Evolutionary conservation across 371 early-diverging fungal species (phyloP).

Genomic region (Fennellomyces sp.): DNA sequence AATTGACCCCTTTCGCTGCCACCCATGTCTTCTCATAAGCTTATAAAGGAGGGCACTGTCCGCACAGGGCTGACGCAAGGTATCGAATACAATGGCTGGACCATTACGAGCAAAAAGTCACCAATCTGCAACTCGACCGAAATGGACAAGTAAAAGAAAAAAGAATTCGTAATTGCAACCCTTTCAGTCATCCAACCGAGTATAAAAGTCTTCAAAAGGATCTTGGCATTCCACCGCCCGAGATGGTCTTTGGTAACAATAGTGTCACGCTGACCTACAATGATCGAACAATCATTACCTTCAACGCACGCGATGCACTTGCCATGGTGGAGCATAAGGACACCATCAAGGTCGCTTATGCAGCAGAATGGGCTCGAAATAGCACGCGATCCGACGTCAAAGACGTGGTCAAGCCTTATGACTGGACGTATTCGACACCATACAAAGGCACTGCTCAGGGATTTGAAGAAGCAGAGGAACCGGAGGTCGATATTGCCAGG

Average conservation of each 20-base stretch:
- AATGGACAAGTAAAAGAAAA: slow-evolving; percentile 62
- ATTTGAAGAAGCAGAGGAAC: slow-evolving; percentile 24
- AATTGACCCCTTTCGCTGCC: not conserved
- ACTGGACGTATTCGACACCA: slow-evolving; percentile 91
- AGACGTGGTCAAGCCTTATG: slow-evolving; percentile 87
- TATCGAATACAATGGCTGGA: slow-evolving; percentile 65
- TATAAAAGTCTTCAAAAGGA: slow-evolving; percentile 53
- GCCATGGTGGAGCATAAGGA: slow-evolving; percentile 67
- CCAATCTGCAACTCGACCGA: slow-evolving; percentile 75
- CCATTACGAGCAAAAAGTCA: slow-evolving; percentile 64
- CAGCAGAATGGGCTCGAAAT: slow-evolving; percentile 82
- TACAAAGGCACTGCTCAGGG: slow-evolving; percentile 69
- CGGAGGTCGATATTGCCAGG: slow-evolving; percentile 72
- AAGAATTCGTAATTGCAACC: not conserved
- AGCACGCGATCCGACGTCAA: slow-evolving; percentile 72
- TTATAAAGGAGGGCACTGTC: slow-evolving; percentile 37
- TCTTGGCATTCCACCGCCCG: slow-evolving; percentile 82
- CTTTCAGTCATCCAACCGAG: not conserved
- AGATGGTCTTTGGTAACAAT: slow-evolving; percentile 95
- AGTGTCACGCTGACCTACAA: slow-evolving; percentile 50
- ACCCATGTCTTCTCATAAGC: slow-evolving; percentile 16
- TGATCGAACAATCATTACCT: slow-evolving; percentile 51
- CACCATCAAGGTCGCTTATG: slow-evolving; percentile 81
- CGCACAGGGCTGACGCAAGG: slow-evolving; percentile 48
- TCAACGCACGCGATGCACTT: slow-evolving; percentile 80